Base-by-base conservation (phyloP, 331 rosid genomes). In the Phaseolus coccineus region DNA sequence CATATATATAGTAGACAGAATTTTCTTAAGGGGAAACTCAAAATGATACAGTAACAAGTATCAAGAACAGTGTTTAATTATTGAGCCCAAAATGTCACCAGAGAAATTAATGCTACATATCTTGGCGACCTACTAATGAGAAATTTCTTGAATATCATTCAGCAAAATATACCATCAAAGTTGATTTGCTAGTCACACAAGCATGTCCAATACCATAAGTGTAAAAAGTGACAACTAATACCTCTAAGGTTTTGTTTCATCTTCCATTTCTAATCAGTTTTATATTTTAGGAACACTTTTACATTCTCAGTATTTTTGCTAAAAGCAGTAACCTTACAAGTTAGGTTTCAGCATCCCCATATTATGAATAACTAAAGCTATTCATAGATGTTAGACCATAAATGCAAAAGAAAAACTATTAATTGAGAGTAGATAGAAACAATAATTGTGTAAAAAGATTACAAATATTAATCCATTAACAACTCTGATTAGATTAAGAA, bases 381-480 rank as follows among this genome's bases (percentile, higher is more conserved):
- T 6, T 33, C 62, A 30, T 19, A 56, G 61, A 46, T 14, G 63
- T 24, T 12, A 6, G 69, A 35, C 48, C 46, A 27, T 12, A 39
- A 55, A 39, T 8, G 9, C 16, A 40, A 63, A 39, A 55, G 30
- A 35, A 44, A 80, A 48, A 57, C 19, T 66, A 67, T 5, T 16
- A 3, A 44, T 42, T n/a, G 24, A 15, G 11, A 14, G n/a, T 44
- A 44, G 48, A 27, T 44, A 44, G 48, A 27, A 33, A 68, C 25
- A 52, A 8, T 35, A 52, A 63, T 22, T 19, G 11, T 68, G 37
- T 35, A 28, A 2, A 31, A 7, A 51, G 16, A 25, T 65, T 51
- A 4, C 15, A 61, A 48, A 76, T 63, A 27, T 10, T 72, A 40
- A 80, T 73, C 67, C 30, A 12, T n/a, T 44, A 55, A 67, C 55